Base-by-base conservation (phyloP, 768 basidiomycete genomes). In the Boletus bicolor region DNA sequence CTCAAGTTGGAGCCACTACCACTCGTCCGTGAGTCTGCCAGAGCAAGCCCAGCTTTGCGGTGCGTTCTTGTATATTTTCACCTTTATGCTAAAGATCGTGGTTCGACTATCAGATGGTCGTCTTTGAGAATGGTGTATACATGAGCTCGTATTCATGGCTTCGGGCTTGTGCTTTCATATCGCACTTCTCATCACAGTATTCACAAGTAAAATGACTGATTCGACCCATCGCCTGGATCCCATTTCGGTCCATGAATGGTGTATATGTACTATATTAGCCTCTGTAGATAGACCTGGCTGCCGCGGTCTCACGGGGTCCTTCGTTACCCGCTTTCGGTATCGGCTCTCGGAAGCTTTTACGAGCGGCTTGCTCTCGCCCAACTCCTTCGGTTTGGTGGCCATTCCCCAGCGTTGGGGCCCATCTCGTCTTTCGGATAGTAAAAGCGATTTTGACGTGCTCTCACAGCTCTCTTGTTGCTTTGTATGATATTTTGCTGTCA, bases 401-500 rank as follows among this genome's bases (percentile, higher is more conserved):
- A 37, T 17, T 26, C 14, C 46, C 7, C 15, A 24, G 7, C 11
- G 5, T 14, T 21, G 19, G 7, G 45, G 17, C 32, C 5, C 12
- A 36, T 8, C 35, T 8, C 21, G 47, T 24, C 21, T 56, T 12
- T 32, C 7, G 44, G 51, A 15, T n/a, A 35, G 12, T 21, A 45
- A 46, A 30, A 39, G 41, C 5, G 26, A 5, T 19, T 14, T 1
- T 17, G 46, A 48, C 14, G 37, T 10, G 28, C 11, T 21, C 21
- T 26, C 4, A 38, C 30, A 14, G 24, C 15, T 7, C 21, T 14
- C n/a, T 21, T 9, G 1, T 8, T 2, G 9, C 6, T 17, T 49
- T 39, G 26, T 36, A 45, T 24, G n/a, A 8, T 45, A 24, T n/a
- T 21, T 34, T 38, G 17, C 32, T 1, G 42, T 37, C 62, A 67